Evolutionary conservation across 768 basidiomycete species (phyloP).

Genomic region (Agrocybe praecox): DNA sequence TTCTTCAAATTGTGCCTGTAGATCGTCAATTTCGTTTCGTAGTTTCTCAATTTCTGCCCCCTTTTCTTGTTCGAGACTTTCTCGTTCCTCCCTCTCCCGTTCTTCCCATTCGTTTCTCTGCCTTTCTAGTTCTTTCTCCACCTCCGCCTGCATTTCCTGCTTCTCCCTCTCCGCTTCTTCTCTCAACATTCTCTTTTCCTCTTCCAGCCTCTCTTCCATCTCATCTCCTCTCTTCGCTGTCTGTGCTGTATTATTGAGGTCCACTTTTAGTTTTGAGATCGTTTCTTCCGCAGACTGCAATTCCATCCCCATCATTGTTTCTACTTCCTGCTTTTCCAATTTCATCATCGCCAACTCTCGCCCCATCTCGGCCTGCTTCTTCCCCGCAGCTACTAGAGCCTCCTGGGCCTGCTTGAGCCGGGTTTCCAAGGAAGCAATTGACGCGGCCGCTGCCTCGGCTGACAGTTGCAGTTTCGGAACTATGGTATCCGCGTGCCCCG

Average conservation of each 20-base stretch:
- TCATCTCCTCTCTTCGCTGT: constrained; percentile 41
- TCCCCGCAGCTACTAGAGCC: constrained; percentile 57
- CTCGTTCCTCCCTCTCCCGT: constrained; percentile 37
- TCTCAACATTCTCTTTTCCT: neutral
- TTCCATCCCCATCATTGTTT: constrained; percentile 66
- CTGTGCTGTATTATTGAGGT: neutral
- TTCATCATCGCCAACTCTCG: constrained; percentile 63
- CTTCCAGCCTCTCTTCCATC: constrained; percentile 39
- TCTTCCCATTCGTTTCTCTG: constrained; percentile 31
- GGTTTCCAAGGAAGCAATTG: constrained; percentile 59
- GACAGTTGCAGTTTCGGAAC: constrained; percentile 51
- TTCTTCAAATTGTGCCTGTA: constrained; percentile 42
- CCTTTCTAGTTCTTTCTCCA: constrained; percentile 45
- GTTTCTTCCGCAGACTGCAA: constrained; percentile 69
- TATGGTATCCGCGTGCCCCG: constrained; percentile 74
- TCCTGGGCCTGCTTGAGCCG: constrained; percentile 64
- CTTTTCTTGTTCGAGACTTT: constrained; percentile 33
- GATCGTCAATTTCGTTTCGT: constrained; percentile 52
- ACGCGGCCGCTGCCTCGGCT: constrained; percentile 43
- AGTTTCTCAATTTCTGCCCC: constrained; percentile 48
- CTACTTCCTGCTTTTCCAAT: constrained; percentile 71
- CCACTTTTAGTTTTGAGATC: constrained; percentile 51
- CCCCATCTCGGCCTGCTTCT: constrained; percentile 61
- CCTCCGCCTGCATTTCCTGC: constrained; percentile 40
- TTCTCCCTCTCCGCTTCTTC: constrained; percentile 32